phyloP scores from a whole-genome alignment of 305 asterid species.

The Fraxinus latifolia region DNA sequence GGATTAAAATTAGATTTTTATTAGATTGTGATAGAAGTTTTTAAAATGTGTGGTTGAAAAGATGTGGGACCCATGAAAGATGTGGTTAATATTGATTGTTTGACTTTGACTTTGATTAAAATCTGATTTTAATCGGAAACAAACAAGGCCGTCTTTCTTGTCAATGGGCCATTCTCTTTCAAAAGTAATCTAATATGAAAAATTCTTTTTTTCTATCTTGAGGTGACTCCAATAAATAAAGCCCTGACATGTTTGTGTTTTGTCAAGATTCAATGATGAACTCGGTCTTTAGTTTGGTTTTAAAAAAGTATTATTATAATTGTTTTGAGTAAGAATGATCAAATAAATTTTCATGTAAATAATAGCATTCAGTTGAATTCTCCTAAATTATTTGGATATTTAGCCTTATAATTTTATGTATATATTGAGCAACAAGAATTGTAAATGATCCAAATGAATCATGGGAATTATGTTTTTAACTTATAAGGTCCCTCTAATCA shows the following conservation, averaged over 20 bases:
- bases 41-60: no score
- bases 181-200: conserved; percentile 43
- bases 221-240: conserved; percentile 56
- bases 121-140: no score
- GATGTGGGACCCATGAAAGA: no score
- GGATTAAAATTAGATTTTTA: no score
- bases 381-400: background rate
- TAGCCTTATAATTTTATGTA: background rate
- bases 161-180: conserved; percentile 42
- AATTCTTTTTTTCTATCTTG: conserved; percentile 29
- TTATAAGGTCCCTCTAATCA: background rate
- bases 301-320: conserved; percentile 9
- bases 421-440: background rate
- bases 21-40: no score
- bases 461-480: background rate
- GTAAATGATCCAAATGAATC: background rate
- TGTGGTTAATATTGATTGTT: no score
- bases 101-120: no score
- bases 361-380: conserved; percentile 20
- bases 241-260: conserved; percentile 25
- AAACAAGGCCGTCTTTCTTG: conserved; percentile 14
- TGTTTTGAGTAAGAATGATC: background rate
- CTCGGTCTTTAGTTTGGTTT: background rate
- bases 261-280: conserved; percentile 21
- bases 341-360: conserved; percentile 6